Evolutionary conservation across 2,329 filamentous ascomycete species (phyloP).

Genomic region (Seiridium unicorne): DNA sequence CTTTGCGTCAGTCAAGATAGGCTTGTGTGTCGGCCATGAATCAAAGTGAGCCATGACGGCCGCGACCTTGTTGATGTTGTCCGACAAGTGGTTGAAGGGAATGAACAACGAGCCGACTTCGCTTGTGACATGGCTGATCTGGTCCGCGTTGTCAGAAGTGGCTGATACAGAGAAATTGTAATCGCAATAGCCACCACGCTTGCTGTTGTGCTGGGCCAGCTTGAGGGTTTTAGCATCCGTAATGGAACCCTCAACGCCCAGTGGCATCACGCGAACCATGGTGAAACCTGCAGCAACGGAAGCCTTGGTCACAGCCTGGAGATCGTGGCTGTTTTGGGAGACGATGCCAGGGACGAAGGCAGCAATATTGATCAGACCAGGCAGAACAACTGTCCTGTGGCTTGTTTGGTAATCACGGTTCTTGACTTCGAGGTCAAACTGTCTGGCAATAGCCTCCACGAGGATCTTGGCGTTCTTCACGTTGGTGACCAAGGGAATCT

Average conservation of each 20-base stretch:
- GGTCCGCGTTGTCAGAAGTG: constrained; percentile 70
- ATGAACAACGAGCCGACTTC: constrained; percentile 81
- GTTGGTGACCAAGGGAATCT: constrained; percentile 95
- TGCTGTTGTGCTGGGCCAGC: constrained; percentile 69
- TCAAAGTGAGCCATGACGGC: constrained; percentile 78
- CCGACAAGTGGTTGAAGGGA: constrained; percentile 77
- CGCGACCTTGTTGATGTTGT: constrained; percentile 81
- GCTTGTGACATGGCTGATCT: constrained; percentile 68
- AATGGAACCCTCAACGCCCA: constrained; percentile 70
- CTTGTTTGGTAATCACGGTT: constrained; percentile 91
- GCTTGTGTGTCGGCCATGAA: constrained; percentile 74
- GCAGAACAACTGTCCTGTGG: constrained; percentile 70
- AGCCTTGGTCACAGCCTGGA: constrained; percentile 68
- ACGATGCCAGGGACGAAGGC: constrained; percentile 76
- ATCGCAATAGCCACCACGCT: constrained; percentile 68
- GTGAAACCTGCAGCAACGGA: constrained; percentile 74
- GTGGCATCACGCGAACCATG: constrained; percentile 78
- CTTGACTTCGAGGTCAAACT: constrained; percentile 81
- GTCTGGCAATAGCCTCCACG: constrained; percentile 87
- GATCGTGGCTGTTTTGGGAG: constrained; percentile 61
- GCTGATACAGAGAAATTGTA: constrained; percentile 79
- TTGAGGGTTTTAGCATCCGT: constrained; percentile 71
- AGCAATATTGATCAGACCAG: constrained; percentile 76
- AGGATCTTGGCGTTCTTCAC: constrained; percentile 99
- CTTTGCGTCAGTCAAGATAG: constrained; percentile 79